Evolutionary conservation across 768 basidiomycete genomes (phyloP).

Genomic region (Hygrophorus russula): DNA sequence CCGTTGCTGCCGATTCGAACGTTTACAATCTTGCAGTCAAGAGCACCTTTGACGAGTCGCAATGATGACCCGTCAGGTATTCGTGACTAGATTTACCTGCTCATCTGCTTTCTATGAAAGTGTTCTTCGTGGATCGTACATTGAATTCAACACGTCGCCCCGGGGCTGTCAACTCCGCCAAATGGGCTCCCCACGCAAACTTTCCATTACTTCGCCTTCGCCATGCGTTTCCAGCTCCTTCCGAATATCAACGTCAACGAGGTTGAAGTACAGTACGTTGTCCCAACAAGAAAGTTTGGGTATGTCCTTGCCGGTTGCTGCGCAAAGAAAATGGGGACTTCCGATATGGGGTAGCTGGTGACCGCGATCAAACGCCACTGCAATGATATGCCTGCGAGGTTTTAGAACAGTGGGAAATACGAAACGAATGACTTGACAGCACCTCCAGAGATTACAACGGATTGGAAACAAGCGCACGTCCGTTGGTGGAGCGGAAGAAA

Average conservation of each 20-base stretch:
- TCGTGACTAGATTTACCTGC: conserved; percentile 6
- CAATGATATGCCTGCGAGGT: conserved; percentile 92
- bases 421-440: conserved; percentile 61
- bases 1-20: conserved; percentile 87
- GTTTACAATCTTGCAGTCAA: conserved; percentile 91
- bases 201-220: conserved; percentile 98
- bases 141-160: conserved; percentile 87
- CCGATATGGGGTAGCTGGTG: conserved; percentile 76
- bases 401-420: conserved; percentile 88
- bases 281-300: conserved; percentile 98
- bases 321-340: conserved; percentile 87
- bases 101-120: conserved; percentile 46
- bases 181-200: conserved; percentile 99
- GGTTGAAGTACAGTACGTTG: conserved; percentile 76
- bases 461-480: conserved; percentile 38
- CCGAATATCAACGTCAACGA: conserved; percentile 20
- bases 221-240: conserved; percentile 45
- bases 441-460: conserved; percentile 37
- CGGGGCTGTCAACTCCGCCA: conserved; percentile 97
- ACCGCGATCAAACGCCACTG: conserved; percentile 95
- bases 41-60: conserved; percentile 96
- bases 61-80: conserved; percentile 88
- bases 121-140: conserved; percentile 71
- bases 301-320: conserved; percentile 96
- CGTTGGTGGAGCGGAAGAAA: conserved; percentile 70